phyloP scores from a whole-genome alignment of 805 yeast genomes.

The Myxozyma geophila region DNA sequence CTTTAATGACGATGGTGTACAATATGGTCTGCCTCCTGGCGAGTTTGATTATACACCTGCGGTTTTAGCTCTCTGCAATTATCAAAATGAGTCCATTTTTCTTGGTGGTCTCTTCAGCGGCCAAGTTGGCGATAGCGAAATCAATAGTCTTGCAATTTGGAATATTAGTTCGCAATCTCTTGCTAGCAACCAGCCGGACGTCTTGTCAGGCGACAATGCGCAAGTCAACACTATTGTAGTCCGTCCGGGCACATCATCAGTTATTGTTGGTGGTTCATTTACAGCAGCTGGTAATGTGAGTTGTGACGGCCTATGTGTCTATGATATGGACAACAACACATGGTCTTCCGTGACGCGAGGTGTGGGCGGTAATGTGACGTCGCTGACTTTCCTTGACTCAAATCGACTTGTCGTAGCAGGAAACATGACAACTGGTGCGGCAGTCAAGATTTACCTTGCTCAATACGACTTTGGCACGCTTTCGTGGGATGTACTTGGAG shows the following conservation, averaged over 20 bases:
- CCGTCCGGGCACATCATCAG: slow-evolving; percentile 48
- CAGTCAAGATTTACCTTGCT: slow-evolving; percentile 20
- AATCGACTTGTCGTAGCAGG: slow-evolving; percentile 57
- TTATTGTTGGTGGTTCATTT: slow-evolving; percentile 78
- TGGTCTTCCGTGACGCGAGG: slow-evolving; percentile 55
- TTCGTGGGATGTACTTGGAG: slow-evolving; percentile 38
- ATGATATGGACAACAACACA: slow-evolving; percentile 56
- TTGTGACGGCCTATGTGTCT: slow-evolving; percentile 71
- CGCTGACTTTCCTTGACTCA: slow-evolving; percentile 55
- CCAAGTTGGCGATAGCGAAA: slow-evolving; percentile 30
- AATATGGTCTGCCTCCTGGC: slow-evolving; percentile 37
- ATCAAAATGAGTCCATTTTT: slow-evolving; percentile 37
- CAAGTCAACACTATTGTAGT: slow-evolving; percentile 51
- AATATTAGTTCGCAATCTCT: slow-evolving; percentile 52
- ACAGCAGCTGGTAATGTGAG: slow-evolving; percentile 58
- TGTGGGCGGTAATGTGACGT: slow-evolving; percentile 58
- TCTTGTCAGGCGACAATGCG: slow-evolving; percentile 46
- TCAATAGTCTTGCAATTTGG: slow-evolving; percentile 59
- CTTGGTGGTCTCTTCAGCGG: slow-evolving; percentile 46
- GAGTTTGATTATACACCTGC: slow-evolving; percentile 30
- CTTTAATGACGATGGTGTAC: slow-evolving; percentile 40
- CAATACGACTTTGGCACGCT: slow-evolving; percentile 51
- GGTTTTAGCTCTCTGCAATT: slow-evolving; percentile 40
- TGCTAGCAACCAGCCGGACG: slow-evolving; percentile 56
- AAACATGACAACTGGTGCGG: slow-evolving; percentile 51